phyloP scores from a whole-genome alignment of 2,329 filamentous ascomycete genomes.

The Apiospora saccharicola region DNA sequence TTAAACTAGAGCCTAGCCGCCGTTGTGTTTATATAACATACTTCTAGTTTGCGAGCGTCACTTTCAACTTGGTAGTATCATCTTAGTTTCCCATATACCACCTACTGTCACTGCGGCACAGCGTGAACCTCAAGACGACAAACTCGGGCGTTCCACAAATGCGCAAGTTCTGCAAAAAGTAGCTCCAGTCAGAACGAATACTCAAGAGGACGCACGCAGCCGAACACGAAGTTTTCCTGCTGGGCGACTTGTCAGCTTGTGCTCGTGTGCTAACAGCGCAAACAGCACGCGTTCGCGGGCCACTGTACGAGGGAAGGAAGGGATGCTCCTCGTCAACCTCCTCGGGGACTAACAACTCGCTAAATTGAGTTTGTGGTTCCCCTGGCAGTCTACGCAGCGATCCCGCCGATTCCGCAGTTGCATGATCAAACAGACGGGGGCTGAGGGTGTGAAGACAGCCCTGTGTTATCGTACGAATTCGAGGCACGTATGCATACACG shows the following conservation, averaged over 20 bases:
- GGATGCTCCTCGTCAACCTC: not conserved
- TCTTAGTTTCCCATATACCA: not conserved
- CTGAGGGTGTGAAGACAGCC: not conserved
- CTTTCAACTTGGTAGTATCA: not conserved
- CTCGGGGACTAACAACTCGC: not conserved
- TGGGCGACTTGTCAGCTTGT: not conserved
- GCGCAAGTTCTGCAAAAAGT: not conserved
- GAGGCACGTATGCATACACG: not conserved
- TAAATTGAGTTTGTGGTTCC: not conserved
- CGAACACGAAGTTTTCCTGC: slow-evolving; percentile 2
- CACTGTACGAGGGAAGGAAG: not conserved
- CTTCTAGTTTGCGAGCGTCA: not conserved
- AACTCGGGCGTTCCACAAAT: slow-evolving; percentile 1
- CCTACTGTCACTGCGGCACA: not conserved
- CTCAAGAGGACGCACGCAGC: slow-evolving; percentile 7
- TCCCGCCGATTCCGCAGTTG: not conserved
- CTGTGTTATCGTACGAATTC: not conserved
- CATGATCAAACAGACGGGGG: not conserved
- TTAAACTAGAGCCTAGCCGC: not conserved
- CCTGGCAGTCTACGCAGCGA: not conserved
- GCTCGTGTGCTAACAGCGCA: not conserved
- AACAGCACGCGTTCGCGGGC: not conserved
- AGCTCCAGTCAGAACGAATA: not conserved
- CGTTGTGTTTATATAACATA: slow-evolving; percentile 4
- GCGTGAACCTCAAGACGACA: not conserved